These are phyloP conservation scores for Serendipita sp. DNA, from an alignment of 768 basidiomycete species.

Conservation along the genomic window DNA sequence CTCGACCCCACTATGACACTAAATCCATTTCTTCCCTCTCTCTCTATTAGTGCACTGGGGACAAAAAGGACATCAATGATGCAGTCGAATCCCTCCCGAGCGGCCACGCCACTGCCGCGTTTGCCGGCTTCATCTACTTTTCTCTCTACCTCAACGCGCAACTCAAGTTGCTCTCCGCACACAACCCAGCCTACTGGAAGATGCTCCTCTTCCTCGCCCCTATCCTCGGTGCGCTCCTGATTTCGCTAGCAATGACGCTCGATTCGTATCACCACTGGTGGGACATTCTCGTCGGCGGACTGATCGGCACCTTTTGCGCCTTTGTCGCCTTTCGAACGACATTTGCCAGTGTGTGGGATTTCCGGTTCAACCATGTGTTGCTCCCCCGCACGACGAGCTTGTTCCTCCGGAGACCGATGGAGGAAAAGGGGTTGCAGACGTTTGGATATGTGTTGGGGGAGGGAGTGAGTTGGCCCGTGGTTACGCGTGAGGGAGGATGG, in stretches of 20 bases:
- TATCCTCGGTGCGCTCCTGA: slow-evolving; percentile 38
- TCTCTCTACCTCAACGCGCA: slow-evolving; percentile 36
- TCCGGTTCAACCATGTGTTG: slow-evolving; percentile 41
- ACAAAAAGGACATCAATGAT: slow-evolving; percentile 39
- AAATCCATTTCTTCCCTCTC: slow-evolving; percentile 35
- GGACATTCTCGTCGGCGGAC: slow-evolving; percentile 37
- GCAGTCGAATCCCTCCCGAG: slow-evolving; percentile 40
- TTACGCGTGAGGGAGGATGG: slow-evolving; percentile 34
- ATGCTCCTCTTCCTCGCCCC: slow-evolving; percentile 43
- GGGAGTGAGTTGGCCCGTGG: not conserved
- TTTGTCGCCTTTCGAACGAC: slow-evolving; percentile 40
- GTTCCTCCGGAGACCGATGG: slow-evolving; percentile 25
- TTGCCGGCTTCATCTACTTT: slow-evolving; percentile 38
- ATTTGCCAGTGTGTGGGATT: slow-evolving; percentile 41
- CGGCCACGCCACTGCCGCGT: slow-evolving; percentile 42
- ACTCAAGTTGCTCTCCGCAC: slow-evolving; percentile 43
- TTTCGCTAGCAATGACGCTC: slow-evolving; percentile 36
- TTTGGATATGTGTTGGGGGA: slow-evolving; percentile 23
- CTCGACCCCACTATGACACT: too few species aligned
- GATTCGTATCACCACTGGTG: slow-evolving; percentile 34
- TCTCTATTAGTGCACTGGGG: slow-evolving; percentile 39
- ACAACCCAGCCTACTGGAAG: slow-evolving; percentile 49
- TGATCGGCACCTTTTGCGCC: slow-evolving; percentile 34
- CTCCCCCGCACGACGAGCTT: slow-evolving; percentile 36
- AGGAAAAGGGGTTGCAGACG: slow-evolving; percentile 15